These are phyloP conservation scores for Kodamaea sp. DNA, from an alignment of 1,139 yeast species.

Conservation along the genomic window DNA sequence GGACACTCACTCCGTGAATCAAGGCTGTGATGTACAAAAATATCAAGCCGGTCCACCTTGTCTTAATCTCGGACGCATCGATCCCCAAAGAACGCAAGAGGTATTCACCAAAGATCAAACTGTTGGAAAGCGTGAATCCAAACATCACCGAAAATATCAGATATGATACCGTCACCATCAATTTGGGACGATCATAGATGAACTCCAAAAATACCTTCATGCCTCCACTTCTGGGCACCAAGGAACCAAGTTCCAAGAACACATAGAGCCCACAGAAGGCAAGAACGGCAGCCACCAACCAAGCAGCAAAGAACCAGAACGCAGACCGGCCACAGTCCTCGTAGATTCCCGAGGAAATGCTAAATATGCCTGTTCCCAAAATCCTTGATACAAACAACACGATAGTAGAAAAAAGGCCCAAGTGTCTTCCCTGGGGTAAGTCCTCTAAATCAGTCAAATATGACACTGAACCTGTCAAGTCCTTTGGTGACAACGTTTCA, in stretches of 20 bases:
- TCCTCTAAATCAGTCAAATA: slow-evolving; percentile 45
- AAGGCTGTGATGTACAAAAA: slow-evolving; percentile 45
- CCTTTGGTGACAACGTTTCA: slow-evolving; percentile 3
- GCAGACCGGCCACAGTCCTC: slow-evolving; percentile 70
- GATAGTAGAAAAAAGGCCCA: slow-evolving; percentile 67
- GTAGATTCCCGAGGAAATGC: slow-evolving; percentile 67
- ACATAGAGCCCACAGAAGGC: slow-evolving; percentile 69
- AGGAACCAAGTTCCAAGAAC: slow-evolving; percentile 67
- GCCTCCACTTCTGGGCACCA: slow-evolving; percentile 75
- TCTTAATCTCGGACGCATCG: slow-evolving; percentile 35
- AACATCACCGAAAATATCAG: slow-evolving; percentile 58
- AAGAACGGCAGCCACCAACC: slow-evolving; percentile 61
- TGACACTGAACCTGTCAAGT: slow-evolving; percentile 17
- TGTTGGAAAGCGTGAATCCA: slow-evolving; percentile 66
- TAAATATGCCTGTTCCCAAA: slow-evolving; percentile 77
- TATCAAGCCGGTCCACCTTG: slow-evolving; percentile 45
- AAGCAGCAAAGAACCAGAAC: slow-evolving; percentile 55
- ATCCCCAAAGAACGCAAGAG: slow-evolving; percentile 51
- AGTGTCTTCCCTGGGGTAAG: slow-evolving; percentile 73
- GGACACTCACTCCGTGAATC: slow-evolving; percentile 56
- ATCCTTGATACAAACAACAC: slow-evolving; percentile 66
- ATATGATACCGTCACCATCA: slow-evolving; percentile 60
- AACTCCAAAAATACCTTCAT: slow-evolving; percentile 69
- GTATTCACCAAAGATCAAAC: slow-evolving; percentile 73
- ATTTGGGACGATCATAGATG: slow-evolving; percentile 59